Evolutionary conservation across 257 asterid species (phyloP), one percentile per base, ranked within the genome.

Genomic region (Agastache rugosa): DNA sequence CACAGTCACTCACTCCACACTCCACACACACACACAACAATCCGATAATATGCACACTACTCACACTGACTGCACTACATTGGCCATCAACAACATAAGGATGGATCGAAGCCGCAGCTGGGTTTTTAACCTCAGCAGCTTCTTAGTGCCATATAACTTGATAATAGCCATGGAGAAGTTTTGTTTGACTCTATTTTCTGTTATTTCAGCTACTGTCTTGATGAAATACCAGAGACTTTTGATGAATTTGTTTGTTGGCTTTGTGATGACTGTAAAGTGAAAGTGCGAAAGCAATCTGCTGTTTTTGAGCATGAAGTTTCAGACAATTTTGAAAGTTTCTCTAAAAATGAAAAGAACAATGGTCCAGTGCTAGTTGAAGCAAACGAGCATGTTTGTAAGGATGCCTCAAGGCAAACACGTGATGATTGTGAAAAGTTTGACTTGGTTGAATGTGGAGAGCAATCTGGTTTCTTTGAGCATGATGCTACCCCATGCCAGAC

Each of bases 171-270:
- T 45, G 7, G 60, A 69, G 37, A 25, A 50, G 47, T 55, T 47
- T 53, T 60, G 9, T n/a, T 50, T 62, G 60, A 65, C 60, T 62
- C 5, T 9, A n/a, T 45, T 3, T 59, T 62, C 27, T 67, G 70
- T 75, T 74, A 56, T 69, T 72, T 63, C 87, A 92, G 97, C 72
- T 92, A 92, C 83, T 92, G 96, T 77, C 81, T 92, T 25, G 84
- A 78, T 71, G 69, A 58, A 42, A 15, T 88, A 61, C 94, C 96
- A 6, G 61, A 80, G 51, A 79, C 86, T 4, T n/a, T 71, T 23
- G 89, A 85, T 55, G 93, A 90, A 78, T 76, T 75, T 50, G 92
- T 92, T 59, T 42, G 17, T 66, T 92, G 97, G 97, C 56, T 69
- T 62, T 92, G 97, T 79, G 96, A 87, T n/a, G 81, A 77, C 48